These are phyloP conservation scores for Rhizopogon rudus DNA, from an alignment of 768 basidiomycete genomes.

Conservation along the genomic window DNA sequence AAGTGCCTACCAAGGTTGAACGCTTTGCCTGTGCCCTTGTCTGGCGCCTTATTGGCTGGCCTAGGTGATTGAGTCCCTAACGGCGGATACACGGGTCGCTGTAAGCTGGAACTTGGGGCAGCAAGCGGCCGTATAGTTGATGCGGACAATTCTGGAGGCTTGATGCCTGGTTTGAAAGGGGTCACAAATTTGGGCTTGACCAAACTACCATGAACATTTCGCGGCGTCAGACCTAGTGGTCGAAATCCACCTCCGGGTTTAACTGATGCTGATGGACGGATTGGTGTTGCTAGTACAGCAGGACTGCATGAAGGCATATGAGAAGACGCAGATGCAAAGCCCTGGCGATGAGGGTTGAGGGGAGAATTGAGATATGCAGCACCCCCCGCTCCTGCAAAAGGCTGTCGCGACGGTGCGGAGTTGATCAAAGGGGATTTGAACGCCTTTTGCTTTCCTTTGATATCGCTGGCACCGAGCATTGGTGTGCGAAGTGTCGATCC, in stretches of 20 bases:
- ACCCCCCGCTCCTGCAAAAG: constrained; percentile 21
- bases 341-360: constrained; percentile 4
- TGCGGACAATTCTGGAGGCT: constrained; percentile 30
- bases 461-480: not conserved
- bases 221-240: constrained; percentile 20
- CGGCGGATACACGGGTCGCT: constrained; percentile 20
- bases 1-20: constrained; percentile 43
- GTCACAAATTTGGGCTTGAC: constrained; percentile 45
- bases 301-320: constrained; percentile 1
- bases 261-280: constrained; percentile 27
- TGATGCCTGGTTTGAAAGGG: constrained; percentile 55
- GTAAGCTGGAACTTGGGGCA: not conserved
- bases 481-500: constrained; percentile 11
- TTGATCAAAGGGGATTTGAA: constrained; percentile 45
- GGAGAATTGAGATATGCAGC: constrained; percentile 25
- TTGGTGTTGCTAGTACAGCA: constrained; percentile 23
- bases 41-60: constrained; percentile 6
- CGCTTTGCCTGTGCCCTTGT: not conserved
- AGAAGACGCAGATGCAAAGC: constrained; percentile 4
- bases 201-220: constrained; percentile 21
- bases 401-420: constrained; percentile 4
- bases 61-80: constrained; percentile 5
- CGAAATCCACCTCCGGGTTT: constrained; percentile 12
- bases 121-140: not conserved
- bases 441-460: constrained; percentile 24